A percentile compares a stretch with the other conserved stretches of the same genome.
Evolutionary conservation across 2,329 filamentous ascomycete genomes (phyloP).

Genomic region (Monilinia vaccinii-corymbosi): DNA sequence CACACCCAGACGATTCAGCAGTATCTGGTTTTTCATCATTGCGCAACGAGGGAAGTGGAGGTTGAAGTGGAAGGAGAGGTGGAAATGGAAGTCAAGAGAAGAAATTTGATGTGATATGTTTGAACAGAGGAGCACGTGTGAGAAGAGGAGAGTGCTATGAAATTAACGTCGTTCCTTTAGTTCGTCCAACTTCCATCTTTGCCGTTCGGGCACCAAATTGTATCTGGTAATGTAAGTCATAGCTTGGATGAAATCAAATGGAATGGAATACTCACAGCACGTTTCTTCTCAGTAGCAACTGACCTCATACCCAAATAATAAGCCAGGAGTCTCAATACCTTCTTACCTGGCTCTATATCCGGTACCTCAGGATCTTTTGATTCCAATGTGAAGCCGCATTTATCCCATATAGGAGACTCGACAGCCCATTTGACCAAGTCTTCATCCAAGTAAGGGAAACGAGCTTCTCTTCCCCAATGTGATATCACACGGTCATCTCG

Average conservation of each 20-base stretch:
- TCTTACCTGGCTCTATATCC: slow-evolving; percentile 68
- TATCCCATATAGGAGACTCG: slow-evolving; percentile 64
- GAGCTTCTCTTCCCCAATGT: slow-evolving; percentile 78
- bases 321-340: slow-evolving; percentile 68
- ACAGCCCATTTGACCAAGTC: slow-evolving; percentile 75
- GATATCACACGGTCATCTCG: slow-evolving; percentile 87
- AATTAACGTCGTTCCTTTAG: slow-evolving; percentile 59
- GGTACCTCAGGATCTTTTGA: slow-evolving; percentile 21
- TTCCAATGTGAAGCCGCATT: slow-evolving; percentile 66
- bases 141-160: slow-evolving; percentile 28
- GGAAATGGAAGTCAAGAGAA: background rate
- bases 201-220: slow-evolving; percentile 77
- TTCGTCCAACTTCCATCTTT: slow-evolving; percentile 65
- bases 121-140: too few relatives aligned
- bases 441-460: slow-evolving; percentile 90
- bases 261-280: slow-evolving; percentile 53
- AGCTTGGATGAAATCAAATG: background rate
- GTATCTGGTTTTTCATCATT: slow-evolving; percentile 67
- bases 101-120: too few relatives aligned
- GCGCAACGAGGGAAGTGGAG: slow-evolving; percentile 32
- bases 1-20: slow-evolving; percentile 48
- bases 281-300: slow-evolving; percentile 82
- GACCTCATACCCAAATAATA: slow-evolving; percentile 60
- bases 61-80: background rate
- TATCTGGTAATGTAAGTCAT: slow-evolving; percentile 40